Evolutionary conservation across 108 stramenopile genomes (phyloP).

Genomic region (Fragilariopsis cylindrus): DNA sequence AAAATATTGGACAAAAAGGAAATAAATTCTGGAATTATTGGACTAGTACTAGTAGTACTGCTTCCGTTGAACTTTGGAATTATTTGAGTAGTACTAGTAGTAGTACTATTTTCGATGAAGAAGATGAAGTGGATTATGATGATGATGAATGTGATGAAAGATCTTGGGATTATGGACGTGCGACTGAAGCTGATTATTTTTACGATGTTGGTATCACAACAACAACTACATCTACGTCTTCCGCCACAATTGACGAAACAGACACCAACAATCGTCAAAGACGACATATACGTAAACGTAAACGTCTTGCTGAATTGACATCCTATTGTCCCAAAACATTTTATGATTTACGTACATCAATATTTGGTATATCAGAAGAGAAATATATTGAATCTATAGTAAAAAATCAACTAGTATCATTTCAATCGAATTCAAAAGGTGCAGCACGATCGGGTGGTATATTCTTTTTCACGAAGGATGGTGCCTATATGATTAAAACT

Average conservation of each 20-base stretch:
- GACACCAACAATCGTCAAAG: no score
- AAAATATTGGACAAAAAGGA: no score
- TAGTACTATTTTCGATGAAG: no score
- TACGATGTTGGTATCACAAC: neutral
- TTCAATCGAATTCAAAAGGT: constrained; percentile 88
- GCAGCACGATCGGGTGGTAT: constrained; percentile 73
- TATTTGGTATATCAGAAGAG: constrained; percentile 65
- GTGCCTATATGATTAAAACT: constrained; percentile 89
- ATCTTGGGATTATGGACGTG: constrained; percentile 15
- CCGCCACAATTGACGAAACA: neutral
- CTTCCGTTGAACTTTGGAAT: no score
- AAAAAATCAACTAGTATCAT: constrained; percentile 72
- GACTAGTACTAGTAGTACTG: no score
- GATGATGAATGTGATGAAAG: neutral
- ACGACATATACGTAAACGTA: neutral
- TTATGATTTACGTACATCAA: constrained; percentile 54
- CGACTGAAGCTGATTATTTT: constrained; percentile 17
- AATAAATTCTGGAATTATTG: no score
- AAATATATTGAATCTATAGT: constrained; percentile 58
- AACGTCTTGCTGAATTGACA: constrained; percentile 36
- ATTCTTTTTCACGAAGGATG: constrained; percentile 88
- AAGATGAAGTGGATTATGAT: neutral
- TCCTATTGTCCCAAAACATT: constrained; percentile 66
- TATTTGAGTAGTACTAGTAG: no score
- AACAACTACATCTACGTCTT: neutral